These are phyloP conservation scores for Macrophomina phaseolina DNA, from an alignment of 2,329 filamentous ascomycete species.

Conservation along the genomic window DNA sequence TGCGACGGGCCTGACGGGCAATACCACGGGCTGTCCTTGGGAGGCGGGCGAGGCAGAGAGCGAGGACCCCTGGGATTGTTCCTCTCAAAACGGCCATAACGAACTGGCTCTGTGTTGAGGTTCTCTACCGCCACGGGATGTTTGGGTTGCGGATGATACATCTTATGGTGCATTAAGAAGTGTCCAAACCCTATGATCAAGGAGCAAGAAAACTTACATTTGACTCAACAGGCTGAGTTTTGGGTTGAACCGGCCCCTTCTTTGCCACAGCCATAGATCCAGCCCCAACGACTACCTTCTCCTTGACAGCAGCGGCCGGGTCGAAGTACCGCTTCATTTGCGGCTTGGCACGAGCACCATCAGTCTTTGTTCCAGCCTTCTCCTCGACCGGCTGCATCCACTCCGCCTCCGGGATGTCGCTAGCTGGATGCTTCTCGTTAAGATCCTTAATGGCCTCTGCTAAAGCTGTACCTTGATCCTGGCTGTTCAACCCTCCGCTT, in stretches of 20 bases:
- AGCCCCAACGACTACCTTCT: not conserved
- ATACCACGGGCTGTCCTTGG: not conserved
- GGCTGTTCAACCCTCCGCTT: not conserved
- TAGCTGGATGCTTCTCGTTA: too few relatives aligned
- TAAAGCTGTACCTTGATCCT: not conserved
- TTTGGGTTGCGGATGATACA: not conserved
- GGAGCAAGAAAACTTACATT: not conserved
- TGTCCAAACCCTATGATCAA: not conserved
- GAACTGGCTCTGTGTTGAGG: not conserved
- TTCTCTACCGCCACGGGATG: not conserved
- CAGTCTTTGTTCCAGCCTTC: not conserved
- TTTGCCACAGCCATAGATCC: not conserved
- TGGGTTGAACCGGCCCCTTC: too few relatives aligned
- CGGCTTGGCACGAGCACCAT: not conserved
- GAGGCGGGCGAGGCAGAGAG: not conserved
- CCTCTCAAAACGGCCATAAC: slow-evolving; percentile 3
- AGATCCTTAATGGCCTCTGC: not conserved
- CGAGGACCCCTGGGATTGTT: not conserved
- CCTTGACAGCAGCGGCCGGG: not conserved
- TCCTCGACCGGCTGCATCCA: not conserved
- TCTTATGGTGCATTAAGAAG: not conserved
- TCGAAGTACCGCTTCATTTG: slow-evolving; percentile 1
- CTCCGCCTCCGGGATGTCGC: not conserved
- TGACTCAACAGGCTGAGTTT: too few relatives aligned
- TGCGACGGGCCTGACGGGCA: not conserved